A percentile compares a stretch with the other conserved stretches of the same genome.
Evolutionary conservation across 2,329 filamentous ascomycete species (phyloP).

Genomic region (Aspergillus glaucus): DNA sequence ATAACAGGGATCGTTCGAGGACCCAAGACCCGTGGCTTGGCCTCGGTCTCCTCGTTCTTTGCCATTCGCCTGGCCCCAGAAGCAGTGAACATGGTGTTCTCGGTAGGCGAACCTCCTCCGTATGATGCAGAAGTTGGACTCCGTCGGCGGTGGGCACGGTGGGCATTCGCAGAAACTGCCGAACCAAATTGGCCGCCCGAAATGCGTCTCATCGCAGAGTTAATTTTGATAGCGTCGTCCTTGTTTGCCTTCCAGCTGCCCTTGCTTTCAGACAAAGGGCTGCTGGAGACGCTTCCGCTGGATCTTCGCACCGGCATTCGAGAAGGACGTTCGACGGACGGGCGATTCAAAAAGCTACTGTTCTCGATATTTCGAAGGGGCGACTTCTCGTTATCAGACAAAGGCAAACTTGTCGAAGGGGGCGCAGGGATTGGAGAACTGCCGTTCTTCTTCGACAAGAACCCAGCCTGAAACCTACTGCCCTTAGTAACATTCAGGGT

Average conservation of each 20-base stretch:
- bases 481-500: conserved; percentile 59
- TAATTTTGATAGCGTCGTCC: conserved; percentile 49
- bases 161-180: conserved; percentile 31
- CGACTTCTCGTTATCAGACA: conserved; percentile 53
- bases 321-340: conserved; percentile 35
- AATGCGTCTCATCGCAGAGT: conserved; percentile 52
- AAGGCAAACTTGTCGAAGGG: conserved; percentile 52
- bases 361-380: conserved; percentile 50
- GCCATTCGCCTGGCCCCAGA: conserved; percentile 62
- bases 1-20: conserved; percentile 55
- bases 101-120: conserved; percentile 47
- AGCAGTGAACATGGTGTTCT: conserved; percentile 58
- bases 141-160: conserved; percentile 47
- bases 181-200: conserved; percentile 39
- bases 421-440: conserved; percentile 60
- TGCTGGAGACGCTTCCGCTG: conserved; percentile 29
- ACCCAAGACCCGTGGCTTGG: conserved; percentile 53
- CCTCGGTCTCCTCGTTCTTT: conserved; percentile 51
- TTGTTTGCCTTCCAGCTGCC: conserved; percentile 42
- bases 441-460: conserved; percentile 64
- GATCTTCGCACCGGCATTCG: conserved; percentile 35
- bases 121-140: conserved; percentile 48
- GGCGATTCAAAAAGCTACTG: conserved; percentile 44
- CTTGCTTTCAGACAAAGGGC: conserved; percentile 44
- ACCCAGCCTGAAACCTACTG: conserved; percentile 81